Evolutionary conservation across 164 flowering plant genomes (phyloP).

Genomic region (Magnolia changhungtana): DNA sequence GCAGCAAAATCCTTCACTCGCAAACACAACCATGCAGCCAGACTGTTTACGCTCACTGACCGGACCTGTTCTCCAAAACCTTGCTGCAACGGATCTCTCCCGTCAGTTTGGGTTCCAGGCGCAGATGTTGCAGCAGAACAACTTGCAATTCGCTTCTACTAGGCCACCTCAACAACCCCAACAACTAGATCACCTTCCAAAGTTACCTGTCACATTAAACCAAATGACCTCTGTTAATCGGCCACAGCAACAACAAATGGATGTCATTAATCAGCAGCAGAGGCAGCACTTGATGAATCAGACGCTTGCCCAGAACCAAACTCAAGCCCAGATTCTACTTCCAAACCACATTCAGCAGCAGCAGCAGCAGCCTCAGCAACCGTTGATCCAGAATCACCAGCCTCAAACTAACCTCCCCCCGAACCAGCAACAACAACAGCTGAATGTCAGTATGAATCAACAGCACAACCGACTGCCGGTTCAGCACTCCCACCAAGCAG

Average conservation of each 20-base stretch:
- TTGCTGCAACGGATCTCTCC: constrained; percentile 58
- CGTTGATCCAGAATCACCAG: constrained; percentile 52
- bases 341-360: constrained; percentile 42
- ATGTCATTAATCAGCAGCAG: constrained; percentile 51
- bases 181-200: constrained; percentile 63
- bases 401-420: constrained; percentile 50
- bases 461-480: constrained; percentile 37
- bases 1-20: constrained; percentile 67
- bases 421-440: constrained; percentile 27
- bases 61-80: constrained; percentile 48
- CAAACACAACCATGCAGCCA: constrained; percentile 53
- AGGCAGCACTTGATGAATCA: constrained; percentile 54
- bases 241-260: constrained; percentile 56
- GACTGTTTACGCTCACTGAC: constrained; percentile 52
- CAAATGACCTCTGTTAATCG: constrained; percentile 43
- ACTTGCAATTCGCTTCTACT: constrained; percentile 49
- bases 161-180: constrained; percentile 51
- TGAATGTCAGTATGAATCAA: constrained; percentile 36
- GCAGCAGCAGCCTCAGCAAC: constrained; percentile 46
- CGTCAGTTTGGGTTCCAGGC: constrained; percentile 64
- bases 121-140: constrained; percentile 60
- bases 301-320: constrained; percentile 42
- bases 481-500: constrained; percentile 42
- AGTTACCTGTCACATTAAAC: constrained; percentile 43
- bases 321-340: constrained; percentile 53